phyloP scores from a whole-genome alignment of 2,329 filamentous ascomycete species.

The Arthrinium puccinioides region DNA sequence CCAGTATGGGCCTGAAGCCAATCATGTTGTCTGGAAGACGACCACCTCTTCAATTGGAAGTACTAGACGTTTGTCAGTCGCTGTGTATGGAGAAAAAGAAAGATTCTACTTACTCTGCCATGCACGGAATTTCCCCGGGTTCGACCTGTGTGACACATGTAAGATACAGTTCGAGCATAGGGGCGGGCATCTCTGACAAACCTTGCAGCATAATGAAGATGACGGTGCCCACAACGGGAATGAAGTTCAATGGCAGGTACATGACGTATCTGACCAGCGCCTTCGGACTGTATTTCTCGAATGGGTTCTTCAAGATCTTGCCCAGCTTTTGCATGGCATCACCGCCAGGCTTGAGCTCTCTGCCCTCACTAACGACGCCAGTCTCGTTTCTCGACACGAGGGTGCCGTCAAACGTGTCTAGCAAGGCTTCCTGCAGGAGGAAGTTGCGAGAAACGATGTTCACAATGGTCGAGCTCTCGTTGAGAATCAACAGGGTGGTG shows the following conservation, averaged over 20 bases:
- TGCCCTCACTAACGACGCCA: slow-evolving; percentile 63
- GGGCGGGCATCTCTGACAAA: no score
- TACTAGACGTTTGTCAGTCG: no score
- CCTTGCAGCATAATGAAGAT: slow-evolving; percentile 76
- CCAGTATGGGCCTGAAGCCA: slow-evolving; percentile 66
- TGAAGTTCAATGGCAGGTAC: slow-evolving; percentile 87
- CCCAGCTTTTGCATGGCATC: slow-evolving; percentile 52
- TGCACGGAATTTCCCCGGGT: slow-evolving; percentile 43
- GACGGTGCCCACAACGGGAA: slow-evolving; percentile 78
- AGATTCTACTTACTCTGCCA: slow-evolving; percentile 38
- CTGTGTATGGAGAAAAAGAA: no score
- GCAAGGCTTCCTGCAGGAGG: slow-evolving; percentile 71
- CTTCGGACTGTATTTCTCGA: slow-evolving; percentile 48
- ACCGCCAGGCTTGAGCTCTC: slow-evolving; percentile 59
- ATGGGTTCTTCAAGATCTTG: slow-evolving; percentile 49
- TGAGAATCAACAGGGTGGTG: slow-evolving; percentile 60
- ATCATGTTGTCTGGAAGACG: slow-evolving; percentile 51
- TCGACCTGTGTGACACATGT: slow-evolving; percentile 37
- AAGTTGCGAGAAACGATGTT: slow-evolving; percentile 58
- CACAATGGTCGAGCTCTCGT: slow-evolving; percentile 52
- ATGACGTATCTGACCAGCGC: slow-evolving; percentile 72
- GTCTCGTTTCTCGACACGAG: slow-evolving; percentile 43
- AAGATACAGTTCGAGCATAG: no score
- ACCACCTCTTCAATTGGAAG: slow-evolving; percentile 88
- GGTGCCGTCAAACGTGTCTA: slow-evolving; percentile 83